These are phyloP conservation scores for Dipteronia sinensis DNA, from an alignment of 345 rosid species.

Conservation along the genomic window DNA sequence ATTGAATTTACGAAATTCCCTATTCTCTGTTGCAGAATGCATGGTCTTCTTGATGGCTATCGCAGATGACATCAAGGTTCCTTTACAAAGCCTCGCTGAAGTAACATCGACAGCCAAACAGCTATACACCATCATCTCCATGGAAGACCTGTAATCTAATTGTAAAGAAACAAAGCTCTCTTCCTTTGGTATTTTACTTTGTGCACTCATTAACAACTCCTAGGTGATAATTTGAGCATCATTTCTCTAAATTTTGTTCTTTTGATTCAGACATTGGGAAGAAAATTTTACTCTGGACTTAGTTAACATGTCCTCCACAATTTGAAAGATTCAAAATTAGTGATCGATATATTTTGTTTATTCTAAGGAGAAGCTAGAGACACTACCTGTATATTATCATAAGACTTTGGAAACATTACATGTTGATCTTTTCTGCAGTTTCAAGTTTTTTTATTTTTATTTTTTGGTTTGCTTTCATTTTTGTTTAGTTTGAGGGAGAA, in stretches of 20 bases:
- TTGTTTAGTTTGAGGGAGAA: too few relatives aligned
- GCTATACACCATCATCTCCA: slow-evolving; percentile 31
- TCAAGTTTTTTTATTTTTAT: not conserved
- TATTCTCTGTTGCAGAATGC: slow-evolving; percentile 47
- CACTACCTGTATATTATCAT: not conserved
- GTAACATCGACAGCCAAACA: slow-evolving; percentile 54
- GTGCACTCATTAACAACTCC: not conserved
- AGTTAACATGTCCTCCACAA: not conserved
- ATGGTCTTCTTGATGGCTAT: slow-evolving; percentile 43
- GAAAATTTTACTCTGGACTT: not conserved
- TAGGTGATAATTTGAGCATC: not conserved
- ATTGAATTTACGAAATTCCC: slow-evolving; percentile 3
- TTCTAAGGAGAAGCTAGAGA: not conserved
- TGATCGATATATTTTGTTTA: not conserved
- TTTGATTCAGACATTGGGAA: not conserved
- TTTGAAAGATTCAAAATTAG: not conserved
- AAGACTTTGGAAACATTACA: not conserved
- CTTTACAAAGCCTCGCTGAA: slow-evolving; percentile 39
- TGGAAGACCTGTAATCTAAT: slow-evolving; percentile 32
- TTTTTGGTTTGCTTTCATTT: too few relatives aligned
- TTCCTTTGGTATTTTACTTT: not conserved
- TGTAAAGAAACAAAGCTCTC: not conserved
- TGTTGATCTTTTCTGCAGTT: not conserved
- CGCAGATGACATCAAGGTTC: slow-evolving; percentile 44
- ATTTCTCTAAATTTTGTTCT: not conserved